Evolutionary conservation across 2,329 filamentous ascomycete species (phyloP).

Genomic region (Aspergillus neotritici): DNA sequence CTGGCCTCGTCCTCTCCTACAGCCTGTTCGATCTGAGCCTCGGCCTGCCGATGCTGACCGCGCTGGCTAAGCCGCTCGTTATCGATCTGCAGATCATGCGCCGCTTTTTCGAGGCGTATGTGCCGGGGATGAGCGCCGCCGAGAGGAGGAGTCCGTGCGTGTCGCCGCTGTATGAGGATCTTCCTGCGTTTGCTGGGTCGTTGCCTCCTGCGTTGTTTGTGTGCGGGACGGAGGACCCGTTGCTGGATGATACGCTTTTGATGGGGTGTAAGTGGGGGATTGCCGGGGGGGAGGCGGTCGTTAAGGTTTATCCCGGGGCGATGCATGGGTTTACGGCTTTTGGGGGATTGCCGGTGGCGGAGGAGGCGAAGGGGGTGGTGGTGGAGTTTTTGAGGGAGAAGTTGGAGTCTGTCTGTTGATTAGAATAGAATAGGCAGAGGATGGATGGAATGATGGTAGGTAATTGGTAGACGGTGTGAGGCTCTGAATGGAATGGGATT

Average conservation of each 20-base stretch:
- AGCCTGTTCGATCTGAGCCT: slow-evolving; percentile 2
- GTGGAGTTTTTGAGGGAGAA: slow-evolving; percentile 6
- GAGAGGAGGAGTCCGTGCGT: background rate
- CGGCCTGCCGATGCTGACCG: background rate
- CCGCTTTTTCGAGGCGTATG: slow-evolving; percentile 1
- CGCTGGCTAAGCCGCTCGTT: background rate
- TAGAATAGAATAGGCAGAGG: too few species aligned
- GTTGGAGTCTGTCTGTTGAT: too few species aligned
- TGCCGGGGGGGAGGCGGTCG: slow-evolving; percentile 45
- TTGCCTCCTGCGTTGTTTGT: slow-evolving; percentile 40
- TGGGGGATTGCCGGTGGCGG: too few species aligned
- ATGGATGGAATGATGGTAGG: too few species aligned
- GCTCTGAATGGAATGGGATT: too few species aligned
- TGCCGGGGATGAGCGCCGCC: background rate
- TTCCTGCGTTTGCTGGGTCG: background rate
- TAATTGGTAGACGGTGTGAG: too few species aligned
- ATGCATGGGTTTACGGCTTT: slow-evolving; percentile 53
- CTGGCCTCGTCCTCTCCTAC: background rate
- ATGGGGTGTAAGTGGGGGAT: slow-evolving; percentile 53
- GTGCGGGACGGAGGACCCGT: slow-evolving; percentile 50
- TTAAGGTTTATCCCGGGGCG: slow-evolving; percentile 52
- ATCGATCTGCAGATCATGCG: background rate
- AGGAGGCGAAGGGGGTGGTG: slow-evolving; percentile 1
- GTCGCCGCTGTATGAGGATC: slow-evolving; percentile 3
- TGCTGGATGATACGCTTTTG: slow-evolving; percentile 49